Evolutionary conservation across 768 basidiomycete genomes (phyloP).

Genomic region (Calocera viscosa): DNA sequence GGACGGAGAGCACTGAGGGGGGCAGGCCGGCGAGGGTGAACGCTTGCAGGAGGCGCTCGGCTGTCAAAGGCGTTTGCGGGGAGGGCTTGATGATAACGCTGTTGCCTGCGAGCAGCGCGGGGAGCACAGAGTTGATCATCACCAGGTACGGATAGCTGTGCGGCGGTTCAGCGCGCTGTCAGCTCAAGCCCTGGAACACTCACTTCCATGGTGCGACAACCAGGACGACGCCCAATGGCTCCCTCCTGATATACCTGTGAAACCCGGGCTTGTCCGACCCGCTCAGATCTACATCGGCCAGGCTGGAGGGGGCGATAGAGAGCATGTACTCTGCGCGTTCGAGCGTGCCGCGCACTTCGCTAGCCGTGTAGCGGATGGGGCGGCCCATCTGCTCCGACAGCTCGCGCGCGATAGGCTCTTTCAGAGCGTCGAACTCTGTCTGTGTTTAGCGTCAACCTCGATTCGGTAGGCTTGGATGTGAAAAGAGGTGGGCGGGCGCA

Average conservation of each 20-base stretch:
- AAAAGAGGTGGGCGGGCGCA: conserved; percentile 28
- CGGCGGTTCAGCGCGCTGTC: neutral
- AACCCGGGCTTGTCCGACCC: conserved; percentile 77
- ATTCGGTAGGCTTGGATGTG: neutral
- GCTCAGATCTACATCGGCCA: conserved; percentile 60
- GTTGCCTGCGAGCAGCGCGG: conserved; percentile 84
- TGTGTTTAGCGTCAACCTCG: conserved; percentile 16
- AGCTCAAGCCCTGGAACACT: conserved; percentile 24
- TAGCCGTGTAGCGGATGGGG: conserved; percentile 62
- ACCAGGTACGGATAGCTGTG: conserved; percentile 77
- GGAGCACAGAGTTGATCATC: conserved; percentile 82
- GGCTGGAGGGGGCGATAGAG: conserved; percentile 59
- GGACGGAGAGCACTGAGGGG: conserved; percentile 53
- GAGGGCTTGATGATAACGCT: conserved; percentile 87
- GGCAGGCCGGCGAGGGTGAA: conserved; percentile 71
- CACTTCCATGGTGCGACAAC: conserved; percentile 91
- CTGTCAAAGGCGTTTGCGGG: conserved; percentile 86
- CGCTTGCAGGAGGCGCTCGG: conserved; percentile 62
- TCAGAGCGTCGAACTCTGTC: conserved; percentile 41
- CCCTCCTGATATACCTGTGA: conserved; percentile 67
- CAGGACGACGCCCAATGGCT: conserved; percentile 75
- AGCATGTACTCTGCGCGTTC: conserved; percentile 77
- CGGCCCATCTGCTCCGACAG: conserved; percentile 85
- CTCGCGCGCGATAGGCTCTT: conserved; percentile 57
- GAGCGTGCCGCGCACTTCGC: conserved; percentile 70